Evolutionary conservation across 2,329 filamentous ascomycete species (phyloP), one percentile per base, ranked within the genome.

Genomic region (Alternaria panax): DNA sequence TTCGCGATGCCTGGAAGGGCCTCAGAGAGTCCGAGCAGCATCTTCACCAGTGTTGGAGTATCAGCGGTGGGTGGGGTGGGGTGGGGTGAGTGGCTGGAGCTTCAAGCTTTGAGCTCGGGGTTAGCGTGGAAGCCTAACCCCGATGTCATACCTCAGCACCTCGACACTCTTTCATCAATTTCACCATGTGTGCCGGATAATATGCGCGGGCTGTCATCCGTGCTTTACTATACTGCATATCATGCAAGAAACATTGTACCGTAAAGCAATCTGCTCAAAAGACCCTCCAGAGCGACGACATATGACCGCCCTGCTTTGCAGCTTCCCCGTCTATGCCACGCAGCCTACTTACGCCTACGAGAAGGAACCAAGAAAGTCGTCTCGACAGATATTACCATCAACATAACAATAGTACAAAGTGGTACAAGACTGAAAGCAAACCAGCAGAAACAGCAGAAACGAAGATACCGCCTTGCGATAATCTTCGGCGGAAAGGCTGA

Each of bases 1-100:
- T 75, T 73, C 6, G 80, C 78, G 24, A 80, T 67, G 40, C 60
- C 63, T 22, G 76, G 73, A 20, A 80, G 73, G 24, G 74, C 53
- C 63, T 76, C 70, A n/a, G 73, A 60, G 28, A 79, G 67, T 32
- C 68, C 69, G 8, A 77, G 69, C 9, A 73, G 41, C 75, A 78
- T 79, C 30, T 34, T 59, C 53, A 57, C 52, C n/a, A 24, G 41
- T 52, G 47, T 32, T 50, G 47, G 7, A 32, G 46, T 34, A 47
- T 40, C 42, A 24, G 41, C 11, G 27, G 22, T 27, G 24, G 18
- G 27, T 42, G 27, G 45, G 11, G 46, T 47, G 40, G 3, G 18
- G 27, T 42, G 27, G 45, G 11, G 46, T 47, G 40, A 2, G 45
- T 41, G 30, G 18, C 5, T 36, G 4, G 18, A 47, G 45, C 45